Evolutionary conservation across 345 rosid species (phyloP).

Genomic region (Boechera stricta): DNA sequence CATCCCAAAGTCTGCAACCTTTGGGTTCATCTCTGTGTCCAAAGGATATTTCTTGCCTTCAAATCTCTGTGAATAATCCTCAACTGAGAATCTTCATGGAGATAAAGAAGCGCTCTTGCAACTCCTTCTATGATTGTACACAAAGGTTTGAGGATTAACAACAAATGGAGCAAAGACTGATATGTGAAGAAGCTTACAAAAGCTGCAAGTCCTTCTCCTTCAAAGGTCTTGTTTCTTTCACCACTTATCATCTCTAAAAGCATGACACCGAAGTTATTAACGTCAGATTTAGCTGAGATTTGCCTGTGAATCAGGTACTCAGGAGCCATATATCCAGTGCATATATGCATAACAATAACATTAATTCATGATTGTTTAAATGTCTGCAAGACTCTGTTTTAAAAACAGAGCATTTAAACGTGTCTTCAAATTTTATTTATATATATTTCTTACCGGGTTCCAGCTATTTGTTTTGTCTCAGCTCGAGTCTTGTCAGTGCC

Average conservation of each 20-base stretch:
- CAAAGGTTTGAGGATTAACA: background rate
- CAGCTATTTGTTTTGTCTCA: too few relatives aligned
- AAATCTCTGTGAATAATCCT: conserved; percentile 43
- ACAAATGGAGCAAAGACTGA: conserved; percentile 26
- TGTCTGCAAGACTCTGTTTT: background rate
- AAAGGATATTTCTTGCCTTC: conserved; percentile 41
- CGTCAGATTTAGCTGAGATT: conserved; percentile 54
- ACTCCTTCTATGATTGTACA: conserved; percentile 42
- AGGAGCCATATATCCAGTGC: conserved; percentile 62
- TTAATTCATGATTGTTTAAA: background rate
- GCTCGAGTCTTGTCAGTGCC: too few relatives aligned
- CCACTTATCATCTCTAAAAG: conserved; percentile 43
- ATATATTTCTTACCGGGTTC: too few relatives aligned
- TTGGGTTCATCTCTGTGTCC: too few relatives aligned
- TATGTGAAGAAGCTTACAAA: conserved; percentile 34
- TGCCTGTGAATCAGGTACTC: conserved; percentile 49
- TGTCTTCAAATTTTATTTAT: too few relatives aligned
- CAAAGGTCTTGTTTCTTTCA: conserved; percentile 29
- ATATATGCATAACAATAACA: background rate
- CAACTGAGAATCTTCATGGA: conserved; percentile 43
- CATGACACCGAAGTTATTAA: conserved; percentile 56
- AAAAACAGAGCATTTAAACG: too few relatives aligned
- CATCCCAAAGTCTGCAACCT: conserved; percentile 48
- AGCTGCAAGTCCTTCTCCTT: conserved; percentile 40
- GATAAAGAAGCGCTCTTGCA: conserved; percentile 37